Evolutionary conservation across 805 yeast species (phyloP).

Genomic region (Kodamaea jinghongensis): DNA sequence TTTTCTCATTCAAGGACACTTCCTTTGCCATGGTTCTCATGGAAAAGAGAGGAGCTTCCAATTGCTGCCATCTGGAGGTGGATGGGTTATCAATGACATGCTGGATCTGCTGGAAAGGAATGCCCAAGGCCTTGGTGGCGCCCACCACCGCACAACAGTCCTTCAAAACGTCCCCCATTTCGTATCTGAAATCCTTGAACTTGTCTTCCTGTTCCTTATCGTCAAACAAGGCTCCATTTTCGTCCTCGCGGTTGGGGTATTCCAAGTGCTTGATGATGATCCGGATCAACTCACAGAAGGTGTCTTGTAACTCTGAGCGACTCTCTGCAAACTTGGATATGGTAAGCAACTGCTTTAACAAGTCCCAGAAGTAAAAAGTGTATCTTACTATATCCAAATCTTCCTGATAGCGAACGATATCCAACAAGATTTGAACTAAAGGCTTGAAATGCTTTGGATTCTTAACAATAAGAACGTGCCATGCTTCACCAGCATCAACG

Average conservation of each 20-base stretch:
- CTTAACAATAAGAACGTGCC: constrained; percentile 85
- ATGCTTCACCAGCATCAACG: constrained; percentile 91
- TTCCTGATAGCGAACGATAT: constrained; percentile 68
- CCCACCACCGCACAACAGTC: constrained; percentile 94
- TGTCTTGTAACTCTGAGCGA: constrained; percentile 47
- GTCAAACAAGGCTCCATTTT: constrained; percentile 48
- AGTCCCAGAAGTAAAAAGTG: constrained; percentile 91
- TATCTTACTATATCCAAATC: constrained; percentile 88
- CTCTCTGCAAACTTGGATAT: constrained; percentile 57
- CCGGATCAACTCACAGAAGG: constrained; percentile 56
- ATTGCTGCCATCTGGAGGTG: constrained; percentile 67
- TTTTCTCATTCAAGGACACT: constrained; percentile 63
- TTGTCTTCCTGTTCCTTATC: constrained; percentile 86
- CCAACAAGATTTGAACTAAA: constrained; percentile 68
- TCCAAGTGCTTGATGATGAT: constrained; percentile 66
- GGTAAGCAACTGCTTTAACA: constrained; percentile 67
- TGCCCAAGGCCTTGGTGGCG: constrained; percentile 59
- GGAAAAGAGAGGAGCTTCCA: constrained; percentile 88
- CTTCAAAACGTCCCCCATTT: constrained; percentile 96
- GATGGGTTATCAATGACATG: constrained; percentile 28
- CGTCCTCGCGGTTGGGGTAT: constrained; percentile 54
- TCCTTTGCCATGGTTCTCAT: constrained; percentile 95
- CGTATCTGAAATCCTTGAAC: constrained; percentile 90
- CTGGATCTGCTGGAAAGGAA: constrained; percentile 66
- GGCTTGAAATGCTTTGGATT: constrained; percentile 68